phyloP scores from a whole-genome alignment of 108 stramenopile genomes.

The Parmales sp. region DNA sequence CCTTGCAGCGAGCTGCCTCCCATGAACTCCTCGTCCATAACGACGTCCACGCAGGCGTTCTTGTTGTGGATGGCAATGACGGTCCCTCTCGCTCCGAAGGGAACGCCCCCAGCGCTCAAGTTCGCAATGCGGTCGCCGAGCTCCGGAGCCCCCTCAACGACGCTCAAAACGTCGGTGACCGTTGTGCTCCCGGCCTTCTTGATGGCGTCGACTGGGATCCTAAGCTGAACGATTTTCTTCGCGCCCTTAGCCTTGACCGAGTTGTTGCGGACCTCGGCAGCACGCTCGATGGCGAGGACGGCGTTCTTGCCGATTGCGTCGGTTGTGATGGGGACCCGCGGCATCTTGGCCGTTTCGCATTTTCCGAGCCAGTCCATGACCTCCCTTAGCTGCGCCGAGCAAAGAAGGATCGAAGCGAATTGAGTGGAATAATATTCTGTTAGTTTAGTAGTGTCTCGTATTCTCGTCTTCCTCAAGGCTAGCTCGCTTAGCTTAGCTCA shows the following conservation, averaged over 20 bases:
- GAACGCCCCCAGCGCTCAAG: constrained; percentile 74
- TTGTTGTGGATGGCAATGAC: constrained; percentile 88
- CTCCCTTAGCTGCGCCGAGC: no score
- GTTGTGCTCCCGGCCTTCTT: constrained; percentile 37
- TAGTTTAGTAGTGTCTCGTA: no score
- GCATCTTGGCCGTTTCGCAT: constrained; percentile 72
- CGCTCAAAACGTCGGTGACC: constrained; percentile 43
- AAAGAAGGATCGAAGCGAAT: no score
- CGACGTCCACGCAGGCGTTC: constrained; percentile 88
- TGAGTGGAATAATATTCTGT: no score
- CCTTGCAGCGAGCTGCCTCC: constrained; percentile 87
- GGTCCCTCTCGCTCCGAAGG: constrained; percentile 91
- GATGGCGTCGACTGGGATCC: constrained; percentile 68
- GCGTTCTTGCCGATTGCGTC: constrained; percentile 78
- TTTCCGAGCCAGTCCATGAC: constrained; percentile 74
- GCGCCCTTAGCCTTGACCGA: constrained; percentile 55
- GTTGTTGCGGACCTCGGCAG: constrained; percentile 69
- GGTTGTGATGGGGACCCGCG: constrained; percentile 77
- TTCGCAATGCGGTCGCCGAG: constrained; percentile 90
- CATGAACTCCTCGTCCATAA: constrained; percentile 96
- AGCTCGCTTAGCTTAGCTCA: background rate
- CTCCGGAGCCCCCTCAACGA: constrained; percentile 34
- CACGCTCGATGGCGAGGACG: constrained; percentile 79
- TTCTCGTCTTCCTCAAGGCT: no score
- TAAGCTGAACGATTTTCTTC: constrained; percentile 68